phyloP scores from a whole-genome alignment of 176 grass and related monocot genomes.

The Cymbopogon citratus region DNA sequence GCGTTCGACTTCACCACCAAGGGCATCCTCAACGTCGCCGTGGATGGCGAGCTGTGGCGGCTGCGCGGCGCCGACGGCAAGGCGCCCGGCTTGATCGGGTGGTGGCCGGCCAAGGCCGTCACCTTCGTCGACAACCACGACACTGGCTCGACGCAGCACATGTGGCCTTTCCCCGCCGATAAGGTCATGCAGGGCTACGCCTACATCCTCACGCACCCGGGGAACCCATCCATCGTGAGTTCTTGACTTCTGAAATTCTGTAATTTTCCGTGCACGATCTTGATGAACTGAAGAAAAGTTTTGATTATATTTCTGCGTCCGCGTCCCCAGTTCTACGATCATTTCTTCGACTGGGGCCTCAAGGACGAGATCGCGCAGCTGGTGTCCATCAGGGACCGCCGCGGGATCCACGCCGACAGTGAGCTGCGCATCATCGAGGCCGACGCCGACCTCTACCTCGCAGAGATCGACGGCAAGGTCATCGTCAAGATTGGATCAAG shows the following conservation, averaged over 20 bases:
- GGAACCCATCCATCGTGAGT: conserved; percentile 78
- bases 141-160: conserved; percentile 71
- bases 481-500: conserved; percentile 54
- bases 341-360: conserved; percentile 63
- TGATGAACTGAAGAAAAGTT: neutral
- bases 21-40: conserved; percentile 63
- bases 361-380: conserved; percentile 56
- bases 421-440: conserved; percentile 54
- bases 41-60: conserved; percentile 57
- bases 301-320: no score
- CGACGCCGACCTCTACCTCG: conserved; percentile 63
- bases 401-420: conserved; percentile 44
- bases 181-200: conserved; percentile 92
- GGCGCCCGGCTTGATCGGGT: conserved; percentile 69
- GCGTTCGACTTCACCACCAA: conserved; percentile 79
- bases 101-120: conserved; percentile 61
- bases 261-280: neutral
- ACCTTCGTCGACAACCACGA: conserved; percentile 89
- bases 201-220: conserved; percentile 90
- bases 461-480: conserved; percentile 57
- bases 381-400: conserved; percentile 44
- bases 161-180: conserved; percentile 72
- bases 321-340: conserved; percentile 63
- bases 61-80: conserved; percentile 46
- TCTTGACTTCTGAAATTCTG: neutral